Base-by-base conservation (phyloP, 768 basidiomycete species). In the Boletus patriciae region DNA sequence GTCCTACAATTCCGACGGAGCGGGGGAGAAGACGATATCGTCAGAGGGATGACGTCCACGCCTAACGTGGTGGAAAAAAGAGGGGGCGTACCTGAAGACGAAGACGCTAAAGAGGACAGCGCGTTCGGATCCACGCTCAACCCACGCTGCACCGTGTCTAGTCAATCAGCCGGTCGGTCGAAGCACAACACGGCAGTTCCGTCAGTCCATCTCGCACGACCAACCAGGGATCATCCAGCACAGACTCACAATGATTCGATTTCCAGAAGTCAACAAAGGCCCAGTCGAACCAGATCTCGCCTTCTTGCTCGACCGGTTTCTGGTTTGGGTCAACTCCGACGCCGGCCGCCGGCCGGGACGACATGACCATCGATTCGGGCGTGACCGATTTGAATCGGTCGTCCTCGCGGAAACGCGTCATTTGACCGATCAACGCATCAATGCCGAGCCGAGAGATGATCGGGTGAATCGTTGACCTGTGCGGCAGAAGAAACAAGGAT, bases 211-310 rank as follows among this genome's bases (percentile, higher is more conserved):
- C 46, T 18, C 31, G n/a, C 34, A 27, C 12, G 31, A 9, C 37
- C 29, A 47, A 47, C 27, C 6, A 7, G 42, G 7, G 49, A 59
- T 11, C 23, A 56, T 45, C 50, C 41, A 19, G 29, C 9, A 12
- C 25, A 19, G 40, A 72, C 90, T 69, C 64, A 96, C 96, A 92
- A 67, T 94, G 97, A 67, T 96, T 95, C 45, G 92, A 94, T 76
- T 98, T 98, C 90, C 93, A 95, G 71, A 98, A 99, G 72, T 99
- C 97, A 7, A 97, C 85, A 73, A 98, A 98, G 0, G 88, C 83
- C 93, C 95, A 98, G 71, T 98, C 95, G 67, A 98, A 91, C 97
- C 97, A 98, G 38, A 97, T 80, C 73, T 94, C 93, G 27, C 85
- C 90, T 65, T 91, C 88, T 59, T 84, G 84, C 50, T 77, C 75